A percentile compares a stretch with the other conserved stretches of the same genome.
Conservation (phyloP, 805 yeast genomes). For the Tetrapisispora phaffii region DNA sequence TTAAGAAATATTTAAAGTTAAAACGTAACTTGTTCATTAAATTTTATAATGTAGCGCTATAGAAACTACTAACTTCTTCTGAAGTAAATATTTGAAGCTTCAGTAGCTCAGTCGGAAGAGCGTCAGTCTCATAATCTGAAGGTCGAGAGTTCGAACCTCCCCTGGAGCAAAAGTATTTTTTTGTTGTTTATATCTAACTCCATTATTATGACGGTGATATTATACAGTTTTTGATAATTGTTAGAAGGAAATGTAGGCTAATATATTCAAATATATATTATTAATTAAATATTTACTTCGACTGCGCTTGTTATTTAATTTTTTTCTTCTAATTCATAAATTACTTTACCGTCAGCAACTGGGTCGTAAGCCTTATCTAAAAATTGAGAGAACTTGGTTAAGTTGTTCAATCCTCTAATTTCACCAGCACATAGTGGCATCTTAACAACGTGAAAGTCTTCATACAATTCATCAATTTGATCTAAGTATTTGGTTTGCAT, state of each 20-base stretch:
- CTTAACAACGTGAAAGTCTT: slow-evolving; percentile 91
- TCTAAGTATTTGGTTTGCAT: slow-evolving; percentile 93
- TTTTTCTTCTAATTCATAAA: slow-evolving; percentile 30
- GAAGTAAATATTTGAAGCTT: too few relatives aligned
- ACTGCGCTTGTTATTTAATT: slow-evolving; percentile 3
- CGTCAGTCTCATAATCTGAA: slow-evolving; percentile 7
- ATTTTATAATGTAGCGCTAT: too few relatives aligned
- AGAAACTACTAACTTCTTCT: too few relatives aligned
- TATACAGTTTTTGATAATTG: too few relatives aligned
- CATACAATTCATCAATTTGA: slow-evolving; percentile 92
- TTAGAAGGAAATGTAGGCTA: too few relatives aligned
- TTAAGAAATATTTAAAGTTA: too few relatives aligned
- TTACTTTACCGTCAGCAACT: slow-evolving; percentile 36
- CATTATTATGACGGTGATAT: too few relatives aligned
- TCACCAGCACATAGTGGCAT: slow-evolving; percentile 93
- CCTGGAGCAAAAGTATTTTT: slow-evolving; percentile 32
- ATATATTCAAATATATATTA: not conserved
- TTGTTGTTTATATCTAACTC: not conserved
- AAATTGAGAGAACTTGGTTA: slow-evolving; percentile 74
- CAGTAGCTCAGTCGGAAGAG: slow-evolving; percentile 7
- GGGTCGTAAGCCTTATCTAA: slow-evolving; percentile 72
- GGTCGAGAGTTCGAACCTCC: slow-evolving; percentile 30
- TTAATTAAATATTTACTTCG: not conserved
- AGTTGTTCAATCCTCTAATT: slow-evolving; percentile 83
- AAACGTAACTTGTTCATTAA: too few relatives aligned